Base-by-base conservation (phyloP, 805 yeast genomes). In the Millerozyma miso region DNA sequence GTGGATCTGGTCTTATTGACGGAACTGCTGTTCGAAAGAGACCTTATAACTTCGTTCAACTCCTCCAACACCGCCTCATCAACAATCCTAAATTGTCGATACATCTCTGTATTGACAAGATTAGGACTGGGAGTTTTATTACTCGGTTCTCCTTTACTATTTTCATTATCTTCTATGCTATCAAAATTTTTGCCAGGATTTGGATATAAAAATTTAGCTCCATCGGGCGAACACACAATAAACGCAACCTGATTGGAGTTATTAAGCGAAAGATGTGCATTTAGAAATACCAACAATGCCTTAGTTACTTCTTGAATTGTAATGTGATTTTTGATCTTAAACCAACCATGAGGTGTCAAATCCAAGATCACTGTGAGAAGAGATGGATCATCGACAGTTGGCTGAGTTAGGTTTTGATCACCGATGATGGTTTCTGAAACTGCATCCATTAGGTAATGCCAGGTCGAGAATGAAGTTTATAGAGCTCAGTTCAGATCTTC, bases 221-320 rank as follows among this genome's bases (percentile, higher is more conserved):
- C 88, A 12, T 67, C 63, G 1, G 88, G 77, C 50, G 88, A 85
- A 16, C 88, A 83, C 1, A 88, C 85, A 33, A 90, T 77, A 13
- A 91, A 78, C 2, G 93, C 85, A 7, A 91, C 95, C 55, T 79
- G 79, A 60, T 93, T 93, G 31, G 89, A 80, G 51, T 85, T 86
- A 61, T 87, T 87, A 39, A 88, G 71, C 0, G 98, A 83, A 37
- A 93, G 60, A 60, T 93, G 99, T 1, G 95, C 89, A 60, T 93
- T 93, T 40, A 90, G 60, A 54, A 85, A 81, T 18, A 93, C 88
- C 26, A 88, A 62, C 6, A 90, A 56, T 2, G 90, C 70, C 48
- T 84, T 76, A 4, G 85, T 61, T 5, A 84, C 80, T 35, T 81
- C 80, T 47, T 76, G 72, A 17, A 88, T 61, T 35, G 79, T 56